Evolutionary conservation across 2,329 filamentous ascomycete genomes (phyloP), one percentile per base, ranked within the genome.

Genomic region (Ophiostoma montium): DNA sequence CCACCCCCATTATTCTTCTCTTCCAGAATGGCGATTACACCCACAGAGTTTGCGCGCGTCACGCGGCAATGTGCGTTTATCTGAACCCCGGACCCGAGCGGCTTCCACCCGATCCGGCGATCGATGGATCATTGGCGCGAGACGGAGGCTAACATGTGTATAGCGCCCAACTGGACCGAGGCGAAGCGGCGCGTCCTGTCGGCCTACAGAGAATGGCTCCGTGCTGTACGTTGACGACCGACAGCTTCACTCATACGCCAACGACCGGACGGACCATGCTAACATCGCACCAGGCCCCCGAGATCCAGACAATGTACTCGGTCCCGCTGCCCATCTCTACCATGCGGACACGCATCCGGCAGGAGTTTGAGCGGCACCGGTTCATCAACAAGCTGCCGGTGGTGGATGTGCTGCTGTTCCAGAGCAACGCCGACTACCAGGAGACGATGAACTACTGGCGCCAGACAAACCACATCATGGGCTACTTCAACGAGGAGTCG

Each of bases 401-500:
- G 30, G 83, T 95, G 47, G 92, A 98, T 62, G 84, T 95, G 49
- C 72, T 98, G 52, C 68, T 98, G 41, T 84, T 86, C 69, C 86
- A 95, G 69, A 94, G 86, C 63, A 82, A 95, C 63, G 78, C 84
- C 58, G 92, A 98, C 66, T 96, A 83, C 65, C 92, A 98, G 84
- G 92, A 98, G 75, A 98, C 86, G 48, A 80, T 98, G 74, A 98
- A 98, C 72, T 98, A 85, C 75, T 98, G 92, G 92, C 95, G 95
- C 70, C 92, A 98, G 69, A 75, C 89, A 54, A 85, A 85, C 55
- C 92, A 98, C 66, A 77, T 98, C 58, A 87, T 98, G 77, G 88
- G 92, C 60, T 98, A 95, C 69, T 98, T 96, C 76, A 81, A 89
- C 63, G 76, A 81, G 59, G 89, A 96, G 67, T 77, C 75, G 66